Evolutionary conservation across 2,329 filamentous ascomycete species (phyloP), one percentile per base, ranked within the genome.

Genomic region (Fusarium haematococcum): DNA sequence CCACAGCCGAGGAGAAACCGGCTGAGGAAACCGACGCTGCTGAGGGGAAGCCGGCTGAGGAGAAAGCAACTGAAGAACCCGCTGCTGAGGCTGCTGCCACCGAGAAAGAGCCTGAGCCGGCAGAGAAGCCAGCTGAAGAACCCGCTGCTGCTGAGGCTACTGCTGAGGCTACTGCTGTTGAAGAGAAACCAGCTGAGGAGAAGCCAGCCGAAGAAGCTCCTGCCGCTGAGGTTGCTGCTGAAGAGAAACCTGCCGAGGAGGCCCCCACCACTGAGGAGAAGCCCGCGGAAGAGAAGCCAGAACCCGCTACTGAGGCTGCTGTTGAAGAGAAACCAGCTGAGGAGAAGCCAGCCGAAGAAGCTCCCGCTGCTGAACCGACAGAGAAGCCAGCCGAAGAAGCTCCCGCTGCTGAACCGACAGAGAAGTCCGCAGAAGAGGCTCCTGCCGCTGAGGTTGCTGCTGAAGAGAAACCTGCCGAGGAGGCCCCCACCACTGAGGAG

Each of bases 21-120:
- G 30, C 68, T 16, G 48, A 63, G 59, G 67, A 67, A 70, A 60
- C 72, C 23, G 43, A 23, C 7, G 13, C 23, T 25, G 65, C 54
- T 52, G 60, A 70, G 48, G 71, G 69, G 67, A 73, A 50, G 13
- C 43, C 48, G 5, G 20, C 20, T 25, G 43, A 77, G 45, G 63
- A 75, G 33, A 65, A 68, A 18, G 70, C 68, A 48, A 25, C 43
- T 23, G 43, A 33, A 48, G 43, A 48, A 18, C 45, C 50, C 9
- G 16, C 45, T 10, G 23, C 45, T 50, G 45, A 50, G 23, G 45
- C 7, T 48, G 43, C 23, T 48, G 23, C 43, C 14, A 25, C 25
- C 25, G 25, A 50, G 8, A 50, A 50, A 4, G 45, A 50, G 16
- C 25, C 25, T 30, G 45, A 50, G 30, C 18, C 45, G 2, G 45